A percentile compares a stretch with the other conserved stretches of the same genome.
Evolutionary conservation across 1,139 yeast species (phyloP).

Genomic region (Arxiozyma slooffiae): DNA sequence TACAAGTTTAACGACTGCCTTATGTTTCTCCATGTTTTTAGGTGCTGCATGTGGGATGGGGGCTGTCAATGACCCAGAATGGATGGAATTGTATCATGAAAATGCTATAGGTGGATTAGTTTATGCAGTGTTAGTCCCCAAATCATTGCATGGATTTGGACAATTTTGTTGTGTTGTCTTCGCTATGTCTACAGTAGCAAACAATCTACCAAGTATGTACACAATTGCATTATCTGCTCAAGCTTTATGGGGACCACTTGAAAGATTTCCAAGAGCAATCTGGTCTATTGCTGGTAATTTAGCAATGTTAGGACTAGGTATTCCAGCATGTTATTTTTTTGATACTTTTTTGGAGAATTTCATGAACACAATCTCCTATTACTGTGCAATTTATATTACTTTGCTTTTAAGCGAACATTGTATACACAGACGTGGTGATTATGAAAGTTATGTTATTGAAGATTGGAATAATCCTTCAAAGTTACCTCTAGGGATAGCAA

Average conservation of each 20-base stretch:
- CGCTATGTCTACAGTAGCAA: constrained; percentile 77
- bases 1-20: constrained; percentile 56
- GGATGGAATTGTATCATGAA: constrained; percentile 36
- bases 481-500: constrained; percentile 71
- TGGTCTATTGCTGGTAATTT: constrained; percentile 77
- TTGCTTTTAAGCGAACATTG: constrained; percentile 69
- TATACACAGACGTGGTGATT: constrained; percentile 54
- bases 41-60: constrained; percentile 89
- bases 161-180: constrained; percentile 81
- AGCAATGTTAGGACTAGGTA: constrained; percentile 72
- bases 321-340: constrained; percentile 77
- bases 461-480: constrained; percentile 47
- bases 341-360: constrained; percentile 67
- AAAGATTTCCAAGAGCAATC: constrained; percentile 64
- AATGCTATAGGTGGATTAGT: constrained; percentile 71
- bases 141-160: constrained; percentile 82
- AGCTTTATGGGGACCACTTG: constrained; percentile 65
- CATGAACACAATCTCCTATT: constrained; percentile 86
- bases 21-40: constrained; percentile 61
- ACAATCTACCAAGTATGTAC: constrained; percentile 88
- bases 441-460: constrained; percentile 51
- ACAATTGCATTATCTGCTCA: constrained; percentile 83
- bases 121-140: constrained; percentile 63
- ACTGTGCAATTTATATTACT: constrained; percentile 76
- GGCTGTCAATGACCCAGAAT: constrained; percentile 32